Base-by-base conservation (phyloP, 345 rosid species). In the Geranium rotundifolium region DNA sequence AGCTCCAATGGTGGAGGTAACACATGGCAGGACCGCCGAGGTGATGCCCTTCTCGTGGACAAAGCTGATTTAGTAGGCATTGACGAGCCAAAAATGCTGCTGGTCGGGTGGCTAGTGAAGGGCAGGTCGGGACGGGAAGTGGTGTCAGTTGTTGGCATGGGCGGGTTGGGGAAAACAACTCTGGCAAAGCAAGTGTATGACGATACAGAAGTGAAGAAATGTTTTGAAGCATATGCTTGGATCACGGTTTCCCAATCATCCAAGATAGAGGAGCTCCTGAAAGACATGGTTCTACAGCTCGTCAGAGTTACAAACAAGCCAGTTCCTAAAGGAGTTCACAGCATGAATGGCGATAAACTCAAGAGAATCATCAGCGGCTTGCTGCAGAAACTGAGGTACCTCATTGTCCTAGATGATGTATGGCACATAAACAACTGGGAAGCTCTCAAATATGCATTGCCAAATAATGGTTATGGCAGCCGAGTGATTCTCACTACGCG, bases 41-140 rank as follows among this genome's bases (percentile, higher is more conserved):
- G 68, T n/a, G 79, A 69, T 63, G 74, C 76, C 14, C 76, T 66
- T 61, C 69, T 54, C 19, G 59, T 74, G 23, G 81, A 78, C 58
- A 65, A 69, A 62, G 71, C 57, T 46, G 66, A 74, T 54, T 57
- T 64, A 1, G 77, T 69, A 17, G 77, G 77, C 19, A 69, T 69
- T 34, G 71, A 74, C 29, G 19, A 17, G 23, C 71, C 65, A 31
- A 74, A 63, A 17, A 10, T 5, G 14, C 49, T 62, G 52, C 67
- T 69, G 20, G 41, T 65, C 5, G 34, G 13, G 17, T 50, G 62
- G 68, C 71, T 74, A 17, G 14, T 69, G 10, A 54, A 59, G 5
- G 66, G 19, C 7, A 55, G 56, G 19, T 8, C 62, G 15, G 65
- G 39, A 8, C 73, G 71, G 14, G 49, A 66, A 18, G 70, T 74